Evolutionary conservation across 768 basidiomycete species (phyloP).

Genomic region (Tricholoma terreum): DNA sequence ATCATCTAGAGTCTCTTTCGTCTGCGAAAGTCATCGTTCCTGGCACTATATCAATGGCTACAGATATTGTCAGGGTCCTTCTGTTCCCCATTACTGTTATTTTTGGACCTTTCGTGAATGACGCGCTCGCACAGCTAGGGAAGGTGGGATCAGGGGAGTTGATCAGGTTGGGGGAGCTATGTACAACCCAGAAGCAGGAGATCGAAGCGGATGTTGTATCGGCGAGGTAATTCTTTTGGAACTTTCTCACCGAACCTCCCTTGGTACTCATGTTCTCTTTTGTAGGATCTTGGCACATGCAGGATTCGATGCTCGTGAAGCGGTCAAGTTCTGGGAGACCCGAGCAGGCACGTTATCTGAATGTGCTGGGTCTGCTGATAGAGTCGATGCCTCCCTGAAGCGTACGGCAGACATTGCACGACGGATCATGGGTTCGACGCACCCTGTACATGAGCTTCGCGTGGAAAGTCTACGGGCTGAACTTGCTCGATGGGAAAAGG

Average conservation of each 20-base stretch:
- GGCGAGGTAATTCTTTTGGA: constrained; percentile 52
- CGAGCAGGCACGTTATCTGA: constrained; percentile 44
- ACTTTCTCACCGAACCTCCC: constrained; percentile 1
- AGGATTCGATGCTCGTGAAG: constrained; percentile 82
- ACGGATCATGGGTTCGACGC: constrained; percentile 53
- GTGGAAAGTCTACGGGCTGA: constrained; percentile 61
- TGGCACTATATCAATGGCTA: constrained; percentile 68
- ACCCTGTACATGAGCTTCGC: constrained; percentile 69
- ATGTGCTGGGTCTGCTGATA: constrained; percentile 35
- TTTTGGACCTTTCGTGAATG: constrained; percentile 93
- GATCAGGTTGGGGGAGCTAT: constrained; percentile 65
- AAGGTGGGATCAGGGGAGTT: constrained; percentile 77
- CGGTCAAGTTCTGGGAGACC: constrained; percentile 81
- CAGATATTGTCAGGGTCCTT: constrained; percentile 74
- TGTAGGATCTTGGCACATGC: constrained; percentile 85
- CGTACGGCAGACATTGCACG: constrained; percentile 29
- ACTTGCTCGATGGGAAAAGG: constrained; percentile 67
- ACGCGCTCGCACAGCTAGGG: constrained; percentile 81
- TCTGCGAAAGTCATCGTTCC: constrained; percentile 81
- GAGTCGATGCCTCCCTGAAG: constrained; percentile 14
- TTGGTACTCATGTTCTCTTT: constrained; percentile 5
- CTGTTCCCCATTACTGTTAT: constrained; percentile 89
- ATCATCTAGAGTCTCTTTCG: constrained; percentile 91
- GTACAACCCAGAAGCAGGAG: constrained; percentile 81
- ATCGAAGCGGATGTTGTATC: constrained; percentile 92